These are phyloP conservation scores for Trichoderma aggressivum DNA, from an alignment of 2,329 filamentous ascomycete species.

Conservation along the genomic window DNA sequence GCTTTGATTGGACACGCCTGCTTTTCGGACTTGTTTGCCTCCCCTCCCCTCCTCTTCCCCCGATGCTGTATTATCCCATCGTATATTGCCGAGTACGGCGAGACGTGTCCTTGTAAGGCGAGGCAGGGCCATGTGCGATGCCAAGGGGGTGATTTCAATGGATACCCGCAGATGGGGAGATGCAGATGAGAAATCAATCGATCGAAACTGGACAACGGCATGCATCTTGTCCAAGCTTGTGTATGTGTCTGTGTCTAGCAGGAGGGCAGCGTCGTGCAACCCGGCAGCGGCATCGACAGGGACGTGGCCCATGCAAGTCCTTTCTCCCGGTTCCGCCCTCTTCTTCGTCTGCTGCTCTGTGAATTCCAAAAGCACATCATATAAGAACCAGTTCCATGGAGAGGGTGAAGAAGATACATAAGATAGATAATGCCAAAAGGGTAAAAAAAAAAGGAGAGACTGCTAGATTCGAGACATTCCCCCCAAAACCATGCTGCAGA, in stretches of 20 bases:
- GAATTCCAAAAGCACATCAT: background rate
- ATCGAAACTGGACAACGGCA: background rate
- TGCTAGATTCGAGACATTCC: background rate
- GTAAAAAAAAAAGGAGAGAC: background rate
- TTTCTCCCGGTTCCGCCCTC: background rate
- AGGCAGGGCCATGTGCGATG: background rate
- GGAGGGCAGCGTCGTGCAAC: background rate
- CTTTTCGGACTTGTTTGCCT: background rate
- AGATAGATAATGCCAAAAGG: background rate
- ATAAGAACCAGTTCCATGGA: background rate
- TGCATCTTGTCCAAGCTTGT: background rate
- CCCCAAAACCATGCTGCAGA: background rate
- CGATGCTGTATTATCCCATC: background rate
- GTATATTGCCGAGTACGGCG: background rate
- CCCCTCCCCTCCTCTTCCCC: background rate
- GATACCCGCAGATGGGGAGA: background rate
- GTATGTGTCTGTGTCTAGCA: background rate
- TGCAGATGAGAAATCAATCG: constrained; percentile 9
- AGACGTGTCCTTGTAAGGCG: background rate
- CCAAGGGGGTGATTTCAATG: background rate
- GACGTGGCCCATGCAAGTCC: background rate
- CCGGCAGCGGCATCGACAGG: background rate
- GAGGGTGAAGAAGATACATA: background rate
- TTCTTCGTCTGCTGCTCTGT: background rate
- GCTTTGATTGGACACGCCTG: background rate